Evolutionary conservation across 495 filamentous ascomycete genomes (phyloP).

Genomic region (Podospora pseudoanserina): DNA sequence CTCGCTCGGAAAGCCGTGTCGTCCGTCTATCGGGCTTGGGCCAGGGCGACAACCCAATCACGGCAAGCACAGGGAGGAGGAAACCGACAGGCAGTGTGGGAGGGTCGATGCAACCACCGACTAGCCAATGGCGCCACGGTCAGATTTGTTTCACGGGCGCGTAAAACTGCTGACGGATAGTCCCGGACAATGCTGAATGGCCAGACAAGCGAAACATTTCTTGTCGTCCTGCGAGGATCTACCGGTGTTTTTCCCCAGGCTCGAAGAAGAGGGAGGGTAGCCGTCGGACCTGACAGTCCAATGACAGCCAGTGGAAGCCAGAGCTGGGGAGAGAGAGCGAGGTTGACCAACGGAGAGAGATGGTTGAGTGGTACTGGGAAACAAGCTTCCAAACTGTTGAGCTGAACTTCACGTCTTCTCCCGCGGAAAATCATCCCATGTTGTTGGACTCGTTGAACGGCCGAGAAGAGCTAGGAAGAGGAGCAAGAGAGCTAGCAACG

Average conservation of each 20-base stretch:
- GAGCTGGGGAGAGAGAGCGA: neutral
- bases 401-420: neutral
- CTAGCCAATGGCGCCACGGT: constrained; percentile 12
- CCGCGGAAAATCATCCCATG: neutral
- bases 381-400: constrained; percentile 13
- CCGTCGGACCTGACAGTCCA: constrained; percentile 1
- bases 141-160: constrained; percentile 30
- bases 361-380: constrained; percentile 5
- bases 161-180: constrained; percentile 21
- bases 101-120: constrained; percentile 7
- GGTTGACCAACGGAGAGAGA: constrained; percentile 11
- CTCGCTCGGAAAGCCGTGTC: neutral
- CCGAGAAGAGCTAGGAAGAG: neutral
- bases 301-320: neutral
- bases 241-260: constrained; percentile 2
- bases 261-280: constrained; percentile 8
- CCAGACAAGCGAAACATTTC: constrained; percentile 18
- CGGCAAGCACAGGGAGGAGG: neutral
- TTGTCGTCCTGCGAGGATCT: constrained; percentile 2
- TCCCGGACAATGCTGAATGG: constrained; percentile 20
- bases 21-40: constrained; percentile 1
- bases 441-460: neutral
- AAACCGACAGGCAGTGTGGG: neutral
- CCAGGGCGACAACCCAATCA: constrained; percentile 14
- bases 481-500: neutral